A percentile compares a stretch with the other conserved stretches of the same genome.
Conservation (phyloP, 2,329 filamentous ascomycete genomes). For the Sporothrix schenckii region DNA sequence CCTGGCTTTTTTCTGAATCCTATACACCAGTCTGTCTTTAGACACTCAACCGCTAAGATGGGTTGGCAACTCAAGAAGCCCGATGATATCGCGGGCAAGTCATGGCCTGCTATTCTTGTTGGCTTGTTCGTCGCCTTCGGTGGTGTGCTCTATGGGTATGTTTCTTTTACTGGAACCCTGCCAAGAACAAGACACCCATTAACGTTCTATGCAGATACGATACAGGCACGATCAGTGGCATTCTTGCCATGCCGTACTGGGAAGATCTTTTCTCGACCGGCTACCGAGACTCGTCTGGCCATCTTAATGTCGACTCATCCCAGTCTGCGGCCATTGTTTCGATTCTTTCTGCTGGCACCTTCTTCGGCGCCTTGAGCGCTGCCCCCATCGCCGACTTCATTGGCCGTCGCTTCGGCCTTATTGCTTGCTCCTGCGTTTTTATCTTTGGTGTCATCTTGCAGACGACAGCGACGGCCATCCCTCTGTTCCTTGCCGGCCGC, state of each 20-base stretch:
- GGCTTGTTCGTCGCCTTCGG: slow-evolving; percentile 65
- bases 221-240: slow-evolving; percentile 61
- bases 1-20: too few species aligned
- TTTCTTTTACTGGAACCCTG: too few species aligned
- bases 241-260: slow-evolving; percentile 62
- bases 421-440: slow-evolving; percentile 65
- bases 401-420: slow-evolving; percentile 66
- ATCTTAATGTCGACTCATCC: slow-evolving; percentile 53
- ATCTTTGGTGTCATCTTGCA: slow-evolving; percentile 69
- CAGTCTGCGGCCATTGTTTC: slow-evolving; percentile 69
- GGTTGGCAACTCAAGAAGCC: too few species aligned
- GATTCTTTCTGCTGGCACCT: slow-evolving; percentile 77
- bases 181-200: too few species aligned
- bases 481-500: slow-evolving; percentile 69
- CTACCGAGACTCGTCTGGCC: slow-evolving; percentile 48
- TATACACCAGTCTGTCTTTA: too few species aligned
- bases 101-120: slow-evolving; percentile 64
- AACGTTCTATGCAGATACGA: slow-evolving; percentile 49
- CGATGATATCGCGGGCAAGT: slow-evolving; percentile 49
- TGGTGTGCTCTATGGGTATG: slow-evolving; percentile 56
- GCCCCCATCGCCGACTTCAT: slow-evolving; percentile 64
- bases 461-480: slow-evolving; percentile 61
- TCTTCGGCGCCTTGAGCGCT: slow-evolving; percentile 69
- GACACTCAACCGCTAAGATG: too few species aligned
- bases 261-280: slow-evolving; percentile 57